phyloP scores from a whole-genome alignment of 306 rosid genomes.

The Castanea mollissima region DNA sequence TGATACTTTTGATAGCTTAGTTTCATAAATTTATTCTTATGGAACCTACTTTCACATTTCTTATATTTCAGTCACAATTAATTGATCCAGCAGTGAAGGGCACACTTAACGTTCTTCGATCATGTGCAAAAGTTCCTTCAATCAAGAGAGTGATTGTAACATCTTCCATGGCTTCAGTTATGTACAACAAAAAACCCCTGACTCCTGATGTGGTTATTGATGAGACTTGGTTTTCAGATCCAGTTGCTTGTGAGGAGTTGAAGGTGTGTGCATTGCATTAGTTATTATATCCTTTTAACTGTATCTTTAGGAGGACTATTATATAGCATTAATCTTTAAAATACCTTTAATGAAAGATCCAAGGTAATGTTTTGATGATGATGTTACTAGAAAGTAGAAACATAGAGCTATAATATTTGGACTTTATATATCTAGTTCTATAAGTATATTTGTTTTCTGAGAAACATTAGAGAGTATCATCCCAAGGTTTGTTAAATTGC shows the following conservation, averaged over 20 bases:
- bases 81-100: constrained; percentile 30
- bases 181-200: neutral
- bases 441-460: too few species aligned
- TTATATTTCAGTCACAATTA: neutral
- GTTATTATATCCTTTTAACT: neutral
- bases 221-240: constrained; percentile 31
- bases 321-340: neutral
- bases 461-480: too few species aligned
- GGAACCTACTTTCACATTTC: neutral
- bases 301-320: neutral
- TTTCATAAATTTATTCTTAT: neutral
- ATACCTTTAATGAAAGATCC: neutral
- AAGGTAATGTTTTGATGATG: neutral
- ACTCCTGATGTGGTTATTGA: constrained; percentile 21
- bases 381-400: neutral
- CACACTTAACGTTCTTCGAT: constrained; percentile 24
- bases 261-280: constrained; percentile 6
- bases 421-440: too few species aligned
- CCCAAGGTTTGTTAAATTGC: too few species aligned
- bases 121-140: constrained; percentile 18
- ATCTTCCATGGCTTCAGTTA: constrained; percentile 22
- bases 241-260: constrained; percentile 5
- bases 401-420: too few species aligned
- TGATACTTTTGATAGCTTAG: neutral
- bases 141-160: constrained; percentile 25